Conservation (phyloP, 1,284 basidiomycete species). For the Sanghuangporus weigelae region DNA sequence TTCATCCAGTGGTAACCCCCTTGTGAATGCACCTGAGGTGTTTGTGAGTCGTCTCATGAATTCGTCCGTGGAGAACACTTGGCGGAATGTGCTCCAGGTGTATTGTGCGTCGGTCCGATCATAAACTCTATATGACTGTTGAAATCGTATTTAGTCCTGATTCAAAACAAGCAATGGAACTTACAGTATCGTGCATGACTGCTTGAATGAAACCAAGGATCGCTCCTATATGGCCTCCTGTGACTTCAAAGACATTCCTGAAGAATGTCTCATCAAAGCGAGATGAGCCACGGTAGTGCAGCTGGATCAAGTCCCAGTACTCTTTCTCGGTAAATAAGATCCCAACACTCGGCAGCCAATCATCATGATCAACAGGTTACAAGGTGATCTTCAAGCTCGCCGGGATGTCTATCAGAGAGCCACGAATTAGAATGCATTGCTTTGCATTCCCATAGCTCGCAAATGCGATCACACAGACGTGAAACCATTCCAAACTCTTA, state of each 20-base stretch:
- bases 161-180: background rate
- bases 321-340: background rate
- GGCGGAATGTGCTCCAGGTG: background rate
- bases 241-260: background rate
- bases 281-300: background rate
- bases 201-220: background rate
- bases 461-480: background rate
- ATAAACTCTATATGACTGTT: background rate
- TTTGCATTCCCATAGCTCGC: background rate
- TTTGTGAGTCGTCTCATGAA: no score
- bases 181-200: background rate
- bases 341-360: background rate
- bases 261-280: background rate
- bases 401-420: background rate
- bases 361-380: background rate
- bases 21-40: background rate
- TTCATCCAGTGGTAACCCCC: background rate
- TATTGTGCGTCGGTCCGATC: background rate
- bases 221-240: background rate
- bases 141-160: background rate
- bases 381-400: background rate
- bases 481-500: background rate
- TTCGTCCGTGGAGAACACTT: background rate
- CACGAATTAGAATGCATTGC: background rate
- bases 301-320: background rate